Base-by-base conservation (phyloP, 306 rosid genomes). In the Sindora glabra region DNA sequence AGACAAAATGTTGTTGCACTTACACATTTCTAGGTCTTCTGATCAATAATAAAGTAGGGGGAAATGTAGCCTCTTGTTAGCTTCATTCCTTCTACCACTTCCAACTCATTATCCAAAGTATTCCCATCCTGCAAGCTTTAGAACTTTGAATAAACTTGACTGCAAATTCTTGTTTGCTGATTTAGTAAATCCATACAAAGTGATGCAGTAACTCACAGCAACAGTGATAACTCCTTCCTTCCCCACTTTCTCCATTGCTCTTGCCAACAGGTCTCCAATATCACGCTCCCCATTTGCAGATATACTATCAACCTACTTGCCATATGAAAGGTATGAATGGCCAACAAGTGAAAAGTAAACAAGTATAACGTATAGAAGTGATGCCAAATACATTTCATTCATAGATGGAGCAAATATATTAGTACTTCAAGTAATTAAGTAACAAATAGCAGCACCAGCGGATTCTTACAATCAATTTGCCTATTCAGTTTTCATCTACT, bases 231-330 rank as follows among this genome's bases (percentile, higher is more conserved):
- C 87, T 59, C 87, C 87, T 71, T 77, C 78, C 73, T 75, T 77
- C 58, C 87, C 83, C 64, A 81, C 87, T 74, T 81, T 81, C 64
- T 81, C 87, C 87, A 81, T 77, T 42, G 87, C 87, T 54, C 74
- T 81, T 2, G 77, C 87, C 58, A 81, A 67, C 58, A 81, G 24
- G 52, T 77, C 83, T 19, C 87, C 87, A 36, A 81, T 77, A 62
- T 77, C 83, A 37, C 41, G 57, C 64, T 81, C 87, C n/a, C 87
- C 83, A 52, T 81, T 81, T 25, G 87, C 83, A 26, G 87, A 81
- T 62, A 81, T 81, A 17, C 83, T 81, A 21, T 68, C 87, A 52
- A 81, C 87, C 83, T 81, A 32, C 26, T 55, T 15, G 26, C 15
- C 24, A 39, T 2, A n/a, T n/a, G n/a, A n/a, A n/a, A n/a, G n/a